phyloP scores from a whole-genome alignment of 345 rosid species.

The Balakata baccata region DNA sequence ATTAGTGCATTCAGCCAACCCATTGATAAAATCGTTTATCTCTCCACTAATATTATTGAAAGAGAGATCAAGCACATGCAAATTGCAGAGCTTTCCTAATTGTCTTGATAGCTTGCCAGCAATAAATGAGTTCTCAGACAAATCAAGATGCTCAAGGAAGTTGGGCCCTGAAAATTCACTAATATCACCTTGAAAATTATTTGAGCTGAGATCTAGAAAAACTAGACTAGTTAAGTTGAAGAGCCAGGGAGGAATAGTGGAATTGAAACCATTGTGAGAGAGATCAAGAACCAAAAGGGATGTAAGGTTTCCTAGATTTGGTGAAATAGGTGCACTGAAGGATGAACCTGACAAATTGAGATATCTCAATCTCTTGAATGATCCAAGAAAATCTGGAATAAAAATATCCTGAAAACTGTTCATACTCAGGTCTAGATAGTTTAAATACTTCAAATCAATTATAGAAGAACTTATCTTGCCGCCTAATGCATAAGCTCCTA shows the following conservation, averaged over 20 bases:
- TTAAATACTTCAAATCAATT: slow-evolving; percentile 21
- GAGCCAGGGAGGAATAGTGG: slow-evolving; percentile 25
- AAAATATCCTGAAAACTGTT: slow-evolving; percentile 16
- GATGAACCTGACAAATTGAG: slow-evolving; percentile 26
- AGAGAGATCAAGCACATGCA: slow-evolving; percentile 18
- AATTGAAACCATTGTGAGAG: slow-evolving; percentile 26
- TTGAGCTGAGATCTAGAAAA: slow-evolving; percentile 17
- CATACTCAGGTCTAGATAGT: slow-evolving; percentile 24
- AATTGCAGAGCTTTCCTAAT: slow-evolving; percentile 17
- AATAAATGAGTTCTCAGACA: slow-evolving; percentile 9
- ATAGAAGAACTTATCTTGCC: slow-evolving; percentile 26
- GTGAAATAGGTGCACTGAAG: slow-evolving; percentile 18
- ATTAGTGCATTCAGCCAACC: slow-evolving; percentile 18
- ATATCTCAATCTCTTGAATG: slow-evolving; percentile 13
- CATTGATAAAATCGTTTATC: slow-evolving; percentile 5
- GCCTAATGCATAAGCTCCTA: background rate
- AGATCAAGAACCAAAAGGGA: slow-evolving; percentile 29
- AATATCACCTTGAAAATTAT: slow-evolving; percentile 19
- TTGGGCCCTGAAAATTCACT: slow-evolving; percentile 6
- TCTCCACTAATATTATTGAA: slow-evolving; percentile 13
- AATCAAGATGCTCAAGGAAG: slow-evolving; percentile 9
- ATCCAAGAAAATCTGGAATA: slow-evolving; percentile 24
- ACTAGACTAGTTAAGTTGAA: slow-evolving; percentile 18
- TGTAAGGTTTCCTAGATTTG: slow-evolving; percentile 18
- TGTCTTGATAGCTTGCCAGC: background rate